Evolutionary conservation across 805 yeast species (phyloP).

Genomic region (Schwanniomyces pseudopolymorphus): DNA sequence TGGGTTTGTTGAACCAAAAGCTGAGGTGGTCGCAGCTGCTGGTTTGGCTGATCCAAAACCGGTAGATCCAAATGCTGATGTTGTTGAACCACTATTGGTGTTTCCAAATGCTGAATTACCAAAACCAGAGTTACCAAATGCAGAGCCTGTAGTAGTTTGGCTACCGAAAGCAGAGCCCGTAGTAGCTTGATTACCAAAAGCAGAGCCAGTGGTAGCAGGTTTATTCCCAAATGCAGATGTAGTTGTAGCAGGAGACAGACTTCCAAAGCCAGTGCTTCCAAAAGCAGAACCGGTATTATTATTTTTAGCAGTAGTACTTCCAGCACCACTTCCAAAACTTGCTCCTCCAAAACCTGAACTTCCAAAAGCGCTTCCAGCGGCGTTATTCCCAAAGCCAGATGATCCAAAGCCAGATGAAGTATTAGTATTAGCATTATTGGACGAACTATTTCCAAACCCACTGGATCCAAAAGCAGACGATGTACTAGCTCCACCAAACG

Average conservation of each 20-base stretch:
- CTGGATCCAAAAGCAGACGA: conserved; percentile 9
- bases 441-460: conserved; percentile 6
- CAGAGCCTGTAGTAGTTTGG: not conserved
- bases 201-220: not conserved
- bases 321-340: not conserved
- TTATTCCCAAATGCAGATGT: conserved; percentile 2
- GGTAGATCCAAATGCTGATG: not conserved
- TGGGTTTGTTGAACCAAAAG: conserved; percentile 3
- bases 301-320: not conserved
- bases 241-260: no score
- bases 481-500: conserved; percentile 13
- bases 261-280: conserved; percentile 7
- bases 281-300: conserved; percentile 1
- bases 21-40: no score
- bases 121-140: not conserved
- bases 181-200: not conserved
- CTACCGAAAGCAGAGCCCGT: conserved; percentile 7
- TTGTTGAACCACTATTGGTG: not conserved
- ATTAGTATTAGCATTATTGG: conserved; percentile 1
- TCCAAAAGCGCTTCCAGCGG: no score
- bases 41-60: no score
- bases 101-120: conserved; percentile 4
- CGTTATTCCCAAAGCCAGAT: conserved; percentile 4
- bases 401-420: conserved; percentile 5
- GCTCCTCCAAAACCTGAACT: conserved; percentile 6